Conservation (phyloP, 345 rosid genomes). For the Punica granatum region DNA sequence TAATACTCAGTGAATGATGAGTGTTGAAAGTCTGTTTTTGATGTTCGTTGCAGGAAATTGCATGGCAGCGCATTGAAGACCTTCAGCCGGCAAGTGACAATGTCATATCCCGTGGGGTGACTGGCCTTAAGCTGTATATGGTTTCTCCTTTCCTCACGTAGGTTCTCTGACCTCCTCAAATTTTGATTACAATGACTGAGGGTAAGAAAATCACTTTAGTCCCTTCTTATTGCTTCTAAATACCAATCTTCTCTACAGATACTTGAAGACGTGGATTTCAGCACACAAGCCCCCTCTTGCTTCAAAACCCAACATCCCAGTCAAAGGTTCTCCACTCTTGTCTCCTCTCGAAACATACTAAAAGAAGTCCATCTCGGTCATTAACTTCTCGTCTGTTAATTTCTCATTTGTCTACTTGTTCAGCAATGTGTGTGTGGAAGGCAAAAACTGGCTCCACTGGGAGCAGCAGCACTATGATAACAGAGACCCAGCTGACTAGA, state of each 20-base stretch:
- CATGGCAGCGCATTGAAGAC: constrained; percentile 90
- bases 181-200: background rate
- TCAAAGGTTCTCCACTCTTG: constrained; percentile 40
- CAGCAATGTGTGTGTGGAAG: constrained; percentile 74
- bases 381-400: background rate
- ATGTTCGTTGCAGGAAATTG: constrained; percentile 61
- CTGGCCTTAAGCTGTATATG: constrained; percentile 95
- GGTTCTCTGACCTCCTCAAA: constrained; percentile 19
- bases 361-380: background rate
- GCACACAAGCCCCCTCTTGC: constrained; percentile 43
- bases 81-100: constrained; percentile 67
- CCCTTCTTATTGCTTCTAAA: background rate
- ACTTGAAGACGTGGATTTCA: constrained; percentile 66
- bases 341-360: background rate
- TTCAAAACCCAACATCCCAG: constrained; percentile 56
- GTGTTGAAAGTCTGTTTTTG: background rate
- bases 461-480: constrained; percentile 21
- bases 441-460: constrained; percentile 58
- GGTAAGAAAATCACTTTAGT: background rate
- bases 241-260: constrained; percentile 33
- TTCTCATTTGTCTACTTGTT: constrained; percentile 1
- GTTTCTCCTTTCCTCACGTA: constrained; percentile 88
- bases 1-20: background rate
- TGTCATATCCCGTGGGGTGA: constrained; percentile 78
- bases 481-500: constrained; percentile 43